Evolutionary conservation across 305 asterid species (phyloP).

Genomic region (Petunia hybrid): DNA sequence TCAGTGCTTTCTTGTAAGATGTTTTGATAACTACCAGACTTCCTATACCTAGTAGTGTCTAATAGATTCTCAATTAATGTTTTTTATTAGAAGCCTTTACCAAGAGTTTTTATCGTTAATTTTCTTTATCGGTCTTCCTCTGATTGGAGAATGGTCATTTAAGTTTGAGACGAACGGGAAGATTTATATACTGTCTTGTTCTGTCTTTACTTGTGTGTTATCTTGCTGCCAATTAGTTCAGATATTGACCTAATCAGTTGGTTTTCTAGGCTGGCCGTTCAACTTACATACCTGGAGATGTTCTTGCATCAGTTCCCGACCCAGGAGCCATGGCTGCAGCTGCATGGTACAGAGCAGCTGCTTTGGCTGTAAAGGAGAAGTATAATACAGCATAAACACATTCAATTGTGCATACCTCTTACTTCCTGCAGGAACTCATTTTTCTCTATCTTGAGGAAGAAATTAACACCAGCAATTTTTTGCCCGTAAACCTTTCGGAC

Average conservation of each 20-base stretch:
- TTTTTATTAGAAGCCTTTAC: not conserved
- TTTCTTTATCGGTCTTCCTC: conserved; percentile 15
- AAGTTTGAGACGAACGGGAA: not conserved
- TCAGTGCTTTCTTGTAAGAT: not conserved
- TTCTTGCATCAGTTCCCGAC: conserved; percentile 83
- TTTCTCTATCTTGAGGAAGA: conserved; percentile 26
- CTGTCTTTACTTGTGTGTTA: not conserved
- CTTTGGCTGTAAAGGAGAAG: conserved; percentile 64
- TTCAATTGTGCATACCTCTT: conserved; percentile 6
- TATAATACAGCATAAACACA: conserved; percentile 39
- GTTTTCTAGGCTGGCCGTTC: conserved; percentile 94
- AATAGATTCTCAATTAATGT: not conserved
- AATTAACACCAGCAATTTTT: conserved; percentile 27
- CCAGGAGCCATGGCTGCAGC: conserved; percentile 99
- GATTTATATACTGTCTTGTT: not conserved
- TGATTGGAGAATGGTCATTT: not conserved
- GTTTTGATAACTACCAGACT: not conserved
- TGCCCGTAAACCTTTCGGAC: not conserved
- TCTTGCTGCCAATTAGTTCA: not conserved
- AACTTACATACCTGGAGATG: conserved; percentile 72
- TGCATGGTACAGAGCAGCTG: conserved; percentile 91
- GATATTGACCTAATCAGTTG: conserved; percentile 20
- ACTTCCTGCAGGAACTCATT: conserved; percentile 30
- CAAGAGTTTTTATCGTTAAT: conserved; percentile 2
- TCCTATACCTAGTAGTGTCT: not conserved